Base-by-base conservation (phyloP, 768 basidiomycete genomes). In the Pleurotus salmoneostramineus region DNA sequence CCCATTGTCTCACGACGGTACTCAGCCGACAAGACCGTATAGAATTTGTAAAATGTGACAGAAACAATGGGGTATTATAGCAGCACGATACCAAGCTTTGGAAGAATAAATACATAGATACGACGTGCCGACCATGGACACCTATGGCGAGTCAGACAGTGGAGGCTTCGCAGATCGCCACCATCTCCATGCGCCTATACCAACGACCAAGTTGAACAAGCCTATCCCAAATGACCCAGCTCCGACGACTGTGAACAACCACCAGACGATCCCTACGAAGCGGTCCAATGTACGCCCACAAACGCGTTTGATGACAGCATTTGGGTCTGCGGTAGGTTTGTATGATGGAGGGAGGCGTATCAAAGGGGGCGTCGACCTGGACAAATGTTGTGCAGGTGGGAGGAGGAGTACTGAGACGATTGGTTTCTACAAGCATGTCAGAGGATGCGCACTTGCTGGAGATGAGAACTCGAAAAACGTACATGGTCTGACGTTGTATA, bases 401-500 rank as follows among this genome's bases (percentile, higher is more conserved):
- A 94, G 76, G 31, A 84, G 74, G 10, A 95, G 77, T 37, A 94
- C 73, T 33, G 84, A 79, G 12, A 93, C 85, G 50, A 98, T 81
- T 0, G 95, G 95, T 87, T 97, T 97, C 89, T 92, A 27, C 21
- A 27, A 27, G 21, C 21, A 27, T 27, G 21, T 27, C 21, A 27
- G 21, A 27, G 21, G 21, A 27, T 1, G 21, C 21, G 21, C 21
- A 27, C 21, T 27, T 27, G 21, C 21, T 27, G 21, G 21, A 27
- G 21, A 27, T 3, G 21, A 27, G 21, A 27, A 27, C 21, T 27
- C 3, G 21, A 11, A 37, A 14, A 11, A 72, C 87, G 43, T 72
- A 89, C 89, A 72, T 98, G 96, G 71, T 98, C 96, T 8, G 93
- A 95, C 3, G 89, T 84, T 11, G 88, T 90, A 70, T 95, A 92